These are phyloP conservation scores for Ascoidea tarda DNA, from an alignment of 805 yeast species.

Conservation along the genomic window DNA sequence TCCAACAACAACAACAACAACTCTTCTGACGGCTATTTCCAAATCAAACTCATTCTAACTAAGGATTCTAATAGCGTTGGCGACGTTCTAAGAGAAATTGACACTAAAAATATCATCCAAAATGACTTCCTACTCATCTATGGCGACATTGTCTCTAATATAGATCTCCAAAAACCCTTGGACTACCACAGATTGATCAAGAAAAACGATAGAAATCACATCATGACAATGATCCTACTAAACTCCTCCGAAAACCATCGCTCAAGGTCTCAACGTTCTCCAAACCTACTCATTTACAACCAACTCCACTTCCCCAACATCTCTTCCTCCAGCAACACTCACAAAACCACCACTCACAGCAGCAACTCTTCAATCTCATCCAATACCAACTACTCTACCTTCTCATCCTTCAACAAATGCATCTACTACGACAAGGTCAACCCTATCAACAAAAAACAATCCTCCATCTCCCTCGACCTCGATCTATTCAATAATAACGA, in stretches of 20 bases:
- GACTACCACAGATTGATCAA: conserved; percentile 62
- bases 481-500: conserved; percentile 49
- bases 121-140: conserved; percentile 84
- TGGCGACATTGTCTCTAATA: conserved; percentile 92
- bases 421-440: not conserved
- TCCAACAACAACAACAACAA: no score
- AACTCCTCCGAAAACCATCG: conserved; percentile 77
- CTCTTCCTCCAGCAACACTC: conserved; percentile 16
- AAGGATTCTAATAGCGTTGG: conserved; percentile 88
- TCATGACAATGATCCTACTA: conserved; percentile 85
- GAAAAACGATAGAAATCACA: conserved; percentile 73
- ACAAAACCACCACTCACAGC: conserved; percentile 21
- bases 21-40: conserved; percentile 23
- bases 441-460: conserved; percentile 18
- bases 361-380: not conserved
- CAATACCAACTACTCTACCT: no score
- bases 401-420: not conserved
- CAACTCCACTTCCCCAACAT: conserved; percentile 46
- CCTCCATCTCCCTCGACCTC: conserved; percentile 57
- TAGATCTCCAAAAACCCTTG: conserved; percentile 64
- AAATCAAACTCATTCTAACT: conserved; percentile 63
- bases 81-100: conserved; percentile 94
- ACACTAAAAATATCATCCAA: conserved; percentile 75
- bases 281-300: conserved; percentile 75
- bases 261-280: conserved; percentile 53